These are phyloP conservation scores for Leccinum subgranulosum DNA, from an alignment of 768 basidiomycete genomes.

Conservation along the genomic window DNA sequence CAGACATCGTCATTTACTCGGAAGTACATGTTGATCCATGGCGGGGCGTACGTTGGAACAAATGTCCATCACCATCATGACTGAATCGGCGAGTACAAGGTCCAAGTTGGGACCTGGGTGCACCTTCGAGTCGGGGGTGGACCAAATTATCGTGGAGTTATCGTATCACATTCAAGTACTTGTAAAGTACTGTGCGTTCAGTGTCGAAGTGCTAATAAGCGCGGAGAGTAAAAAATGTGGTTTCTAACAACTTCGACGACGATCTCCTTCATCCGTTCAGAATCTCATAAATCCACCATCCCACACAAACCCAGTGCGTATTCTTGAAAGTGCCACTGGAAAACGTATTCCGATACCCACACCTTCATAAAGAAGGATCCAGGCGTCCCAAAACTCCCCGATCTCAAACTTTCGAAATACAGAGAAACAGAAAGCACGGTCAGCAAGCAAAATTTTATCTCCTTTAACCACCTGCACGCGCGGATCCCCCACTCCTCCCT, in stretches of 20 bases:
- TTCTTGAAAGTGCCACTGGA: background rate
- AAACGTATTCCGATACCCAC: conserved; percentile 1
- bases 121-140: too few species aligned
- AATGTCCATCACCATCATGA: too few species aligned
- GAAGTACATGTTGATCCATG: too few species aligned
- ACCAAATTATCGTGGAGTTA: too few species aligned
- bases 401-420: conserved; percentile 61
- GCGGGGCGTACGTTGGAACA: too few species aligned
- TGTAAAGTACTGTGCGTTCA: conserved; percentile 4
- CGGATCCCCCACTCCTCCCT: conserved; percentile 58
- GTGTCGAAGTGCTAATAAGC: too few species aligned
- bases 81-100: too few species aligned
- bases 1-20: too few species aligned
- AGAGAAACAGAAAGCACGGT: conserved; percentile 43
- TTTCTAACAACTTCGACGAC: too few species aligned
- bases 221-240: too few species aligned
- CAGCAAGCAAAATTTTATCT: conserved; percentile 31
- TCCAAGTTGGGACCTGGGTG: too few species aligned
- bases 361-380: conserved; percentile 92
- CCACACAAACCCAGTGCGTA: conserved; percentile 27
- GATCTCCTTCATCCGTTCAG: conserved; percentile 7
- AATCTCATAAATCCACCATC: conserved; percentile 22
- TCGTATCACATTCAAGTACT: too few species aligned
- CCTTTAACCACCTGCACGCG: conserved; percentile 23
- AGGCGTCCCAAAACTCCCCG: conserved; percentile 79